A percentile compares a stretch with the other conserved stretches of the same genome.
These are phyloP conservation scores for Pseudisothecium myosuroides DNA, from an alignment of 225 moss, liverwort and hornwort species.

Conservation along the genomic window DNA sequence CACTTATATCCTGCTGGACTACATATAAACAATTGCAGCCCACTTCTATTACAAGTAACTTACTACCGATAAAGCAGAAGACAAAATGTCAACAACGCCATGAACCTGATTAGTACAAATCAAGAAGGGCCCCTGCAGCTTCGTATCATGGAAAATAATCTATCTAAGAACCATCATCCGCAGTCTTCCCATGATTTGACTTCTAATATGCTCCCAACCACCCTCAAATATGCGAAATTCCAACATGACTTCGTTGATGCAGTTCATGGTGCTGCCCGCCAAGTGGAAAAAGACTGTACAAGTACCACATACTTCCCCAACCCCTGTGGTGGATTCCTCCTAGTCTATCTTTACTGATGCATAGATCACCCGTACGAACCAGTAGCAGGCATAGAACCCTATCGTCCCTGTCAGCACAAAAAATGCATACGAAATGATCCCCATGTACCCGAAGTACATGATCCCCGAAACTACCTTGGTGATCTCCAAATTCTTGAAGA, in stretches of 20 bases:
- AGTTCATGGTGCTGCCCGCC: conserved; percentile 1
- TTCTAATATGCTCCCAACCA: neutral
- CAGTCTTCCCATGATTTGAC: neutral
- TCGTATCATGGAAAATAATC: neutral
- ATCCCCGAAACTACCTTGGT: conserved; percentile 79
- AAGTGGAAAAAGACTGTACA: conserved; percentile 22
- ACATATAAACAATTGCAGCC: neutral
- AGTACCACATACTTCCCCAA: conserved; percentile 1
- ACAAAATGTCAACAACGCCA: neutral
- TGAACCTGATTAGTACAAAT: neutral
- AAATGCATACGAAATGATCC: conserved; percentile 89
- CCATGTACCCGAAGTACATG: conserved; percentile 95
- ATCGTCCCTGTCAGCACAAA: conserved; percentile 94
- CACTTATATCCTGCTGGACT: neutral
- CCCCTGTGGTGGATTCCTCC: neutral
- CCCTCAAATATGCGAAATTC: neutral
- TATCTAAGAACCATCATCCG: neutral
- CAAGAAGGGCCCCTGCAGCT: neutral
- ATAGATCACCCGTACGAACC: conserved; percentile 96
- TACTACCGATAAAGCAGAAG: neutral
- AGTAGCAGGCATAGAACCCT: conserved; percentile 96
- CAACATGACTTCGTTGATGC: neutral
- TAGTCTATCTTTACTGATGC: conserved; percentile 93
- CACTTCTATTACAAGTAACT: neutral
- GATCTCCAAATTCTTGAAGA: conserved; percentile 84